A percentile compares a stretch with the other conserved stretches of the same genome.
phyloP scores from a whole-genome alignment of 345 rosid species.

The Boechera retrofracta region DNA sequence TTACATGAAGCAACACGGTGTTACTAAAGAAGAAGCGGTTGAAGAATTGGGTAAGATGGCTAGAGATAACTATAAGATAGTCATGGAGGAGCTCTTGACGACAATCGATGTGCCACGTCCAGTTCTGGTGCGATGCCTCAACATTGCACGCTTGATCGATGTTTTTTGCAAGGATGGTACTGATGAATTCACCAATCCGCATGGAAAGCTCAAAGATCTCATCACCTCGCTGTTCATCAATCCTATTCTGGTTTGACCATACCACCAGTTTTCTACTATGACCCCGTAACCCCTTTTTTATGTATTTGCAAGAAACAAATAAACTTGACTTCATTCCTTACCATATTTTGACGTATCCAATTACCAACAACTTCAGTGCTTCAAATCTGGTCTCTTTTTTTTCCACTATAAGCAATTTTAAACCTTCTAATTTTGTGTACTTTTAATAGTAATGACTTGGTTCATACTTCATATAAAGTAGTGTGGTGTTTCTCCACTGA shows the following conservation, averaged over 20 bases:
- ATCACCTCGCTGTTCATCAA: background rate
- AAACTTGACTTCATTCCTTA: too few species aligned
- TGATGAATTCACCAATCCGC: background rate
- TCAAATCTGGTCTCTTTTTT: too few species aligned
- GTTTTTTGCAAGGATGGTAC: background rate
- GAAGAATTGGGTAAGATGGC: background rate
- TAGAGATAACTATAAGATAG: background rate
- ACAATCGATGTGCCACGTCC: background rate
- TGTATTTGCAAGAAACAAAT: too few species aligned
- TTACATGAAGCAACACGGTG: conserved; percentile 7
- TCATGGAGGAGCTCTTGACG: background rate
- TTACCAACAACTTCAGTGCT: too few species aligned
- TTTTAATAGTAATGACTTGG: too few species aligned
- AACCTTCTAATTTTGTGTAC: too few species aligned
- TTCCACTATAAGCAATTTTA: too few species aligned
- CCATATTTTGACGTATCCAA: too few species aligned
- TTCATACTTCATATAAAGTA: too few species aligned
- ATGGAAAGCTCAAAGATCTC: background rate
- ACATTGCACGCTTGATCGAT: background rate
- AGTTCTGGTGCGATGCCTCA: background rate
- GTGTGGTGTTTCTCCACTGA: too few species aligned
- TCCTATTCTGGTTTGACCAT: background rate
- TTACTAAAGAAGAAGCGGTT: conserved; percentile 3
- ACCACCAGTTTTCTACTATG: too few species aligned
- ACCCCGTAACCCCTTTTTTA: too few species aligned